Evolutionary conservation across 2,329 filamentous ascomycete species (phyloP), one percentile per base, ranked within the genome.

Genomic region (Pestalotiopsis fici): DNA sequence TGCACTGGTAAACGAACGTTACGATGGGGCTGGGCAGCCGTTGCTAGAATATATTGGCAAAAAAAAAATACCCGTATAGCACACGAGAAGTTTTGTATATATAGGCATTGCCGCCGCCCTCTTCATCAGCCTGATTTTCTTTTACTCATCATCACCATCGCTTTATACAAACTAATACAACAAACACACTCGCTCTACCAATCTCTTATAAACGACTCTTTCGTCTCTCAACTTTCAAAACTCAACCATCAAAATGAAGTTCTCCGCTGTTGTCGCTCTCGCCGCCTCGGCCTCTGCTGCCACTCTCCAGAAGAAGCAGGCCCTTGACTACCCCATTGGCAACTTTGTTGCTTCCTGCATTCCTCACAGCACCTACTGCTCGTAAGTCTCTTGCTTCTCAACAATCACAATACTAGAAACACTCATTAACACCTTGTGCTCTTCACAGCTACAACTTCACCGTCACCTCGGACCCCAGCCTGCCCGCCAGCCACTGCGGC

Each of bases 341-440:
- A 50, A 31, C 37, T 68, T 68, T 47, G n/a, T n/a, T 21, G 66
- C 66, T 50, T 59, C 61, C 66, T 68, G 66, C 63, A 66, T 68
- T 54, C 66, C 66, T 61, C 66, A 68, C 59, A 65, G 60, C 63
- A 50, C 21, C 39, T 31, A 11, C 50, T 68, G 66, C 66, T 13
- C 35, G 66, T 68, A 65, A 65, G 66, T 56, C 6, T n/a, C n/a
- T n/a, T n/a, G n/a, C 28, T 31, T 25, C 11, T 21, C 21, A 21
- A n/a, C 50, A 31, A 28, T 21, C 43, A 55, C 18, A 47, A n/a
- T 13, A 11, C 28, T 39, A 21, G 6, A 15, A 9, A 9, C 7
- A 13, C 62, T 21, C 5, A 54, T 15, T 37, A 4, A n/a, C 15
- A 59, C n/a, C n/a, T n/a, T n/a, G n/a, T 13, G 21, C 21, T 1